Base-by-base conservation (phyloP, 1,284 basidiomycete species). In the Somion occarium region DNA sequence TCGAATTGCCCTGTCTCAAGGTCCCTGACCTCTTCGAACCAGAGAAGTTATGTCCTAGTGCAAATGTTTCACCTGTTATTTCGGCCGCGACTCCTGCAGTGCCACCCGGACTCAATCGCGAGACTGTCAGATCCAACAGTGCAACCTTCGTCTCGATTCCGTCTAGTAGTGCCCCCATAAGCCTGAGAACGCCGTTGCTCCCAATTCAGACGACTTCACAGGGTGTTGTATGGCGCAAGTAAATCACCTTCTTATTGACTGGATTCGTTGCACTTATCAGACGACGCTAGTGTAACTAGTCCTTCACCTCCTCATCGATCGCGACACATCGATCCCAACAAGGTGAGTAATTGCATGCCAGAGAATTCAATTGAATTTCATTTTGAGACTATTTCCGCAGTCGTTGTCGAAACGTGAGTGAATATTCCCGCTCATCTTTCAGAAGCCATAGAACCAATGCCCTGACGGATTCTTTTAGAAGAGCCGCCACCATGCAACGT, bases 11-110 rank as follows among this genome's bases (percentile, higher is more conserved):
- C 2, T 68, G 71, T 24, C 69, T 85, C 50, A 71, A 70, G 12
- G 74, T 86, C 48, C 75, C 80, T 15, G 73, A 81, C 49, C 72
- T 90, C 39, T 89, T 89, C 65, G 73, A 85, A 54, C 50, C 73
- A 12, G 70, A 80, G 43, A 85, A 85, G 66, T 63, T 73, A 7
- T 26, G 38, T 11, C 9, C 38, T 12, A 34, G 7, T 34, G 11
- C n/a, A 19, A 44, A 22, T 18, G 20, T 2, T 25, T 44, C 26
- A 18, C 20, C 25, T 3, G 5, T 12, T n/a, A 12, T 22, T 22
- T 37, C 44, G 3, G 7, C 44, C 9, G 44, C 13, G 23, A 26
- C 30, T n/a, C 41, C 48, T 9, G 3, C 48, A 3, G 27, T 25
- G 3, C 48, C 48, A 18, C 41, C 42, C 20, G 48, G 48, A 3